These are phyloP conservation scores for Trametes hirsuta DNA, from an alignment of 1,284 basidiomycete genomes.

Conservation along the genomic window DNA sequence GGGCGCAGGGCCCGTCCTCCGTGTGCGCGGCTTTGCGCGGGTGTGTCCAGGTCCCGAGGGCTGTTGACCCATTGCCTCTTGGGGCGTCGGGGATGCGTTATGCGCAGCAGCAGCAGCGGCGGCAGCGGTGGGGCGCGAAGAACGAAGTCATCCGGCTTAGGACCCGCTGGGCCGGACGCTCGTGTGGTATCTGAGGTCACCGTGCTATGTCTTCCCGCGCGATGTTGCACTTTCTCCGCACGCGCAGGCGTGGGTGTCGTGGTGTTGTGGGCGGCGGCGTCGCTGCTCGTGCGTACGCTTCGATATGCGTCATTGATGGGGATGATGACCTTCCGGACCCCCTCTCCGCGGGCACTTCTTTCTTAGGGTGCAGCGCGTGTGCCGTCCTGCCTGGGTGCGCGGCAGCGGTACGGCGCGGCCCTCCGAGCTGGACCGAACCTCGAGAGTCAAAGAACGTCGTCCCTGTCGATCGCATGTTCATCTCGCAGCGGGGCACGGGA, in stretches of 20 bases:
- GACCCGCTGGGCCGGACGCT: background rate
- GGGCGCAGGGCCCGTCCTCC: conserved; percentile 9
- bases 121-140: background rate
- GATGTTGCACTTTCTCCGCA: background rate
- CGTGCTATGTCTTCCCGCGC: background rate
- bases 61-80: background rate
- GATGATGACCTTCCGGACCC: no score
- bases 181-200: background rate
- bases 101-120: background rate
- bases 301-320: background rate
- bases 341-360: no score
- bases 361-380: no score
- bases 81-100: background rate
- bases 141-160: background rate
- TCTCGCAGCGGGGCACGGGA: no score
- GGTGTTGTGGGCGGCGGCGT: background rate
- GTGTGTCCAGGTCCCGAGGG: conserved; percentile 6
- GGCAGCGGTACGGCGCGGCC: no score
- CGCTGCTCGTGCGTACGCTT: background rate
- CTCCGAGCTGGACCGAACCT: no score
- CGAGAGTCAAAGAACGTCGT: no score
- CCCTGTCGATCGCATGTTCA: no score
- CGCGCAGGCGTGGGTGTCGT: background rate
- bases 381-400: no score
- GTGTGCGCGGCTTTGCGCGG: conserved; percentile 12